These are phyloP conservation scores for Mollisiaceae sp. DNA, from an alignment of 2,329 filamentous ascomycete species.

Conservation along the genomic window DNA sequence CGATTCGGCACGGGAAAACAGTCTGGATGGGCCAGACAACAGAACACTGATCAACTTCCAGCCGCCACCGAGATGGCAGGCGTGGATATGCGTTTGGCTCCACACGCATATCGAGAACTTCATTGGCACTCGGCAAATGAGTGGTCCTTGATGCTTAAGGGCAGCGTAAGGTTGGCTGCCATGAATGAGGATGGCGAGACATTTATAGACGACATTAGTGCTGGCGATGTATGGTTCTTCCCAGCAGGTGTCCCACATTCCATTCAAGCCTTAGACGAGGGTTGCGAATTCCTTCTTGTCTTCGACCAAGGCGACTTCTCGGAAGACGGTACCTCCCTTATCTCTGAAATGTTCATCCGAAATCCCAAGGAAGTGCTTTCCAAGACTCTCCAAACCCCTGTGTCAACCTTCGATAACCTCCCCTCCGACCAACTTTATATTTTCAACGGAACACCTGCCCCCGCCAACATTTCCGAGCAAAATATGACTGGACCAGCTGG, in stretches of 20 bases:
- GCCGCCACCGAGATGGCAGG: slow-evolving; percentile 55
- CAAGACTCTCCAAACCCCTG: slow-evolving; percentile 57
- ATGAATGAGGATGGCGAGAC: slow-evolving; percentile 57
- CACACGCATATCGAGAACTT: slow-evolving; percentile 64
- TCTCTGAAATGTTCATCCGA: slow-evolving; percentile 41
- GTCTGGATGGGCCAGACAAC: slow-evolving; percentile 62
- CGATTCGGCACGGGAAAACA: slow-evolving; percentile 44
- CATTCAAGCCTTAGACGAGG: slow-evolving; percentile 59
- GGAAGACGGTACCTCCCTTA: slow-evolving; percentile 63
- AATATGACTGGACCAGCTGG: slow-evolving; percentile 53
- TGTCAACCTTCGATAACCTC: slow-evolving; percentile 53
- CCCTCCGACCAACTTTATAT: slow-evolving; percentile 56
- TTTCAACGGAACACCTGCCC: slow-evolving; percentile 56
- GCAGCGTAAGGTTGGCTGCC: slow-evolving; percentile 56
- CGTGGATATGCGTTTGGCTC: slow-evolving; percentile 63
- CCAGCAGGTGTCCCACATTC: slow-evolving; percentile 55
- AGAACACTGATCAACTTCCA: slow-evolving; percentile 58
- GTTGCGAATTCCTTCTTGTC: slow-evolving; percentile 63
- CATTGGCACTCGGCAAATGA: slow-evolving; percentile 65
- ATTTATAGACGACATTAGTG: slow-evolving; percentile 54
- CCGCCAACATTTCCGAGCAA: slow-evolving; percentile 50
- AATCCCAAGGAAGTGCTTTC: slow-evolving; percentile 53
- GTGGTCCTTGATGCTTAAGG: slow-evolving; percentile 59
- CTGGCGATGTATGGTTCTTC: slow-evolving; percentile 61
- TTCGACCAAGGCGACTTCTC: slow-evolving; percentile 64